Base-by-base conservation (phyloP, 2,329 filamentous ascomycete genomes). In the Apiospora malaysiana region DNA sequence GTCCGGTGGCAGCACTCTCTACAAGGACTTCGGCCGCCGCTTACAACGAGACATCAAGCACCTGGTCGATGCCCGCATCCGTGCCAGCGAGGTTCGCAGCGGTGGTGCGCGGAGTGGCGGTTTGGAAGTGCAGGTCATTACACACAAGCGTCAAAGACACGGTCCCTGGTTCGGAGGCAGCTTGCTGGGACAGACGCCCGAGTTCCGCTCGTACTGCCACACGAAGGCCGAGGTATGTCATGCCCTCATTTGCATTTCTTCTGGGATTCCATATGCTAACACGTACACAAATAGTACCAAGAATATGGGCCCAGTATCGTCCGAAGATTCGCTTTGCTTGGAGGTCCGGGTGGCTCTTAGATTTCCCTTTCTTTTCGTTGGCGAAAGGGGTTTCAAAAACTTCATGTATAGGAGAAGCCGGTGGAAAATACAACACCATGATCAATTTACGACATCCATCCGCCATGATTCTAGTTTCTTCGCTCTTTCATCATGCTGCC, bases 161-260 rank as follows among this genome's bases (percentile, higher is more conserved):
- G 96, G 96, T 23, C 96, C 96, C 43, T 99, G 96, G 96, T 99
- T 99, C 81, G 96, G 96, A 82, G 96, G 96, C 77, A 97, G 94
- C 84, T 87, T 99, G 83, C 87, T 99, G 72, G 97, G 95, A 70
- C 95, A 98, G 86, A 99, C 96, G 8, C 95, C 97, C 5, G 97
- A 99, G 83, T 99, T 99, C 88, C 91, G 94, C 81, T 98, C 94
- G 80, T 99, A 98, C 85, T 99, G 96, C 86, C 97, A 99, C 84
- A 99, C 93, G 71, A 96, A 96, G 86, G 91, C 90, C 42, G 89
- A 91, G 86, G 88, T 90, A 79, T 9, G 51, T 18, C 21, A n/a
- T 9, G 1, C n/a, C 27, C 21, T 0, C 6, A 4, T 40, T n/a
- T 37, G 1, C 5, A 4, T 32, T 2, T 59, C 42, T 23, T 27